Conservation (phyloP, 2,329 filamentous ascomycete species). For the Paracoccidioides brasiliensis region DNA sequence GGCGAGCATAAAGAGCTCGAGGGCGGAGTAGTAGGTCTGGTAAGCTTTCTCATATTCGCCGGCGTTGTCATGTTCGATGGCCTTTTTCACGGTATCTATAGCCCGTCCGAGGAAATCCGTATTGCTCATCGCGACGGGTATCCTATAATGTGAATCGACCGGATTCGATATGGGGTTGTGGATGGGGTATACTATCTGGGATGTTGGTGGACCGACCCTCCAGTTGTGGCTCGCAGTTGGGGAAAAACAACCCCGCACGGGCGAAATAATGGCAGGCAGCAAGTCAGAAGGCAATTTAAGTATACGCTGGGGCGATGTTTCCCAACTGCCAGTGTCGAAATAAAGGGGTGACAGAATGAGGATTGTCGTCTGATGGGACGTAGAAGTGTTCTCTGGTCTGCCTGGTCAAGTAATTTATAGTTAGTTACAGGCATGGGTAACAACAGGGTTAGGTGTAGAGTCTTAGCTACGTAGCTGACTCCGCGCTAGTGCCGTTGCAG, state of each 20-base stretch:
- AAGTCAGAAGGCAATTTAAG: neutral
- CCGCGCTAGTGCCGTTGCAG: conserved; percentile 9
- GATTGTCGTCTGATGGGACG: neutral
- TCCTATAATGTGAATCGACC: neutral
- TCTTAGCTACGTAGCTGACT: neutral
- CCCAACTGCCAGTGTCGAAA: neutral
- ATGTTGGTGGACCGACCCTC: neutral
- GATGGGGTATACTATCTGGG: neutral
- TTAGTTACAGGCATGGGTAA: neutral
- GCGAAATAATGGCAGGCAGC: neutral
- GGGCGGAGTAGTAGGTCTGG: conserved; percentile 84
- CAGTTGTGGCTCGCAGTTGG: neutral
- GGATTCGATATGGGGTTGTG: neutral
- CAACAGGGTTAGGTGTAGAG: neutral
- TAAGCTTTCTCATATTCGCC: conserved; percentile 97
- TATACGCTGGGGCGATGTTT: neutral
- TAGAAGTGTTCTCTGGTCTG: neutral
- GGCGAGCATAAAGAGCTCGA: conserved; percentile 97
- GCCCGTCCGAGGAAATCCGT: conserved; percentile 95
- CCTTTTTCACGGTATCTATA: conserved; percentile 93
- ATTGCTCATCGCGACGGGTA: conserved; percentile 59
- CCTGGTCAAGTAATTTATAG: neutral
- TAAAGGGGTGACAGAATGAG: neutral
- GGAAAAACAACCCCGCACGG: neutral
- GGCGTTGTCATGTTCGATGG: conserved; percentile 89